phyloP scores from a whole-genome alignment of 805 yeast genomes.

The Candida anglica region DNA sequence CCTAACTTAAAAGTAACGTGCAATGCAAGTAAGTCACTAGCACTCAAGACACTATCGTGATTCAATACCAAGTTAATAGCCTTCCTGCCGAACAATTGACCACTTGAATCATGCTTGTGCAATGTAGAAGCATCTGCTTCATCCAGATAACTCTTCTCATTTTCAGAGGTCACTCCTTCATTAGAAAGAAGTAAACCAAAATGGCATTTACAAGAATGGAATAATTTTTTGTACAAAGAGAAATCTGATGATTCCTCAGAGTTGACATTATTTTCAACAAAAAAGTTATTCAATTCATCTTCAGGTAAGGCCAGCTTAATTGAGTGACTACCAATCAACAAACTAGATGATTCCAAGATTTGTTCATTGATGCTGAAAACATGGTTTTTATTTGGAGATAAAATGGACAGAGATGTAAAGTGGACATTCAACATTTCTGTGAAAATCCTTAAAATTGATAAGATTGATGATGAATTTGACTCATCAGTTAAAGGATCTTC shows the following conservation, averaged over 20 bases:
- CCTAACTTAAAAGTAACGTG: conserved; percentile 21
- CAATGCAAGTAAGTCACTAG: conserved; percentile 30
- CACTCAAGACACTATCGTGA: conserved; percentile 29
- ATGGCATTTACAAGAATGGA: conserved; percentile 22
- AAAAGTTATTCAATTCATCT: too few species aligned
- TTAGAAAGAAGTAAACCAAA: conserved; percentile 29
- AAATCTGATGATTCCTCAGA: conserved; percentile 12
- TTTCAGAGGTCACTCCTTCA: conserved; percentile 7
- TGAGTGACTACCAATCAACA: conserved; percentile 21
- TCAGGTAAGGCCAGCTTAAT: conserved; percentile 8
- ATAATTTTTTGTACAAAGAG: conserved; percentile 20
- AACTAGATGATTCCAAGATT: conserved; percentile 19
- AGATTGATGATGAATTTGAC: conserved; percentile 27
- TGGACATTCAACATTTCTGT: conserved; percentile 26
- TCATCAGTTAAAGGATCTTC: conserved; percentile 19
- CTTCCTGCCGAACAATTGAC: conserved; percentile 10
- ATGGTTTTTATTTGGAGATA: conserved; percentile 27
- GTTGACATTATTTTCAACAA: conserved; percentile 1
- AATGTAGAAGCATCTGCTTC: conserved; percentile 1
- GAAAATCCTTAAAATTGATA: conserved; percentile 31
- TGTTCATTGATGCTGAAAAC: conserved; percentile 29
- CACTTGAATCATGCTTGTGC: conserved; percentile 5
- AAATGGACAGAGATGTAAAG: conserved; percentile 24
- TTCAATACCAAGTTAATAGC: conserved; percentile 23
- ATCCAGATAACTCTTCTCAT: conserved; percentile 4